Evolutionary conservation across 768 basidiomycete species (phyloP), one percentile per base, ranked within the genome.

Genomic region (Russula virescens): DNA sequence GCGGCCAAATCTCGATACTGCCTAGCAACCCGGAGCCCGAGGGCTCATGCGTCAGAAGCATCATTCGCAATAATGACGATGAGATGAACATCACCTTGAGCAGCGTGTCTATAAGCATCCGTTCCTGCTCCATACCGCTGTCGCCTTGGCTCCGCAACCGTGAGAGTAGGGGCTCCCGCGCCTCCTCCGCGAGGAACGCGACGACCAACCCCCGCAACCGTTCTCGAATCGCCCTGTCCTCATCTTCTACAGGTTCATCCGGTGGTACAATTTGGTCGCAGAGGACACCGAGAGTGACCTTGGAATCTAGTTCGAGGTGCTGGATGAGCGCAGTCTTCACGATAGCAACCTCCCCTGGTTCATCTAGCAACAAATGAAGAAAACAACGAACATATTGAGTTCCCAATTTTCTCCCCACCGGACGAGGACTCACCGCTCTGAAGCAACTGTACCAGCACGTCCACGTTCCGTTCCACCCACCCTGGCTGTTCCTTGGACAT

Each of bases 401-500:
- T 21, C 5, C 28, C 35, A 10, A 7, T 55, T 28, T 55, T 11
- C 25, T 8, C 10, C 38, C 2, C 13, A 38, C 6, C 21, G 13
- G 19, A 16, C 2, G 23, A 45, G 50, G 35, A 58, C 85, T 72
- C 69, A 88, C 87, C 87, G 66, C 85, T 86, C 71, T 89, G 88
- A 10, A 89, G 77, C 18, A 89, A 73, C 65, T 89, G 88, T n/a
- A 89, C 77, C 21, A 89, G 75, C 3, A 89, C 88, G 72, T 89
- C 88, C 4, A 84, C 83, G 70, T 89, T 89, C 66, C 88, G 75
- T 71, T 83, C 85, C 55, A 88, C 77, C 81, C 81, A 84, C 68
- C 80, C 83, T 51, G 70, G 76, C 60, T 83, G 78, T 59, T 77
- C 78, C 26, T 66, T 71, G 42, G 80, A 82, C 14, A 81, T 76